Percentiles rank a stretch among this genome's conserved stretches.
Conservation (phyloP, 2,329 filamentous ascomycete species). For the Aspergillus phoenicis region DNA sequence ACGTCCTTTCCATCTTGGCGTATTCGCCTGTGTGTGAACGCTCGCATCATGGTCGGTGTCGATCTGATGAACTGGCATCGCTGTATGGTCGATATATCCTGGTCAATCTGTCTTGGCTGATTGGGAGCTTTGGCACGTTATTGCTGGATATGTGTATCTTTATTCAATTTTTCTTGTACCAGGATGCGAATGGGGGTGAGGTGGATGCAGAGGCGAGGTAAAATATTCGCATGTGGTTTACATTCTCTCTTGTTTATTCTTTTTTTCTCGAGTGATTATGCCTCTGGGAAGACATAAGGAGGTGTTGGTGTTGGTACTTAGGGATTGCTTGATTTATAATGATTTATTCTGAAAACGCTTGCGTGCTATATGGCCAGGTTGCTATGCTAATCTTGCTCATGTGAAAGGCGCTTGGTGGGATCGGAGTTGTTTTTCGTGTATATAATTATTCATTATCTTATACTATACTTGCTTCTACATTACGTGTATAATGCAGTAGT, state of each 20-base stretch:
- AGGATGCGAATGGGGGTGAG: slow-evolving; percentile 37
- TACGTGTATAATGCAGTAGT: too few relatives aligned
- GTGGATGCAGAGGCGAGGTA: slow-evolving; percentile 12
- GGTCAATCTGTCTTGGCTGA: slow-evolving; percentile 87
- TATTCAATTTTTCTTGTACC: slow-evolving; percentile 87
- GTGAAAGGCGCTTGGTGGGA: too few relatives aligned
- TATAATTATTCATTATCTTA: too few relatives aligned
- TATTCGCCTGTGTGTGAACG: slow-evolving; percentile 72
- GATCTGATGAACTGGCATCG: slow-evolving; percentile 62
- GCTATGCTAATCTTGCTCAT: too few relatives aligned
- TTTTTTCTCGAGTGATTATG: neutral
- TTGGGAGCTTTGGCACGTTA: slow-evolving; percentile 85
- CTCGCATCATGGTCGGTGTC: slow-evolving; percentile 52
- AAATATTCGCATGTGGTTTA: neutral
- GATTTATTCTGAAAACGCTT: too few relatives aligned
- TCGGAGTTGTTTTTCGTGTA: too few relatives aligned
- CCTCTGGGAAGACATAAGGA: too few relatives aligned
- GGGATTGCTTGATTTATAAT: too few relatives aligned
- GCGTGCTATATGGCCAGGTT: too few relatives aligned
- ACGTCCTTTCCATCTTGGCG: slow-evolving; percentile 87
- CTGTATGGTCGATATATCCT: slow-evolving; percentile 82
- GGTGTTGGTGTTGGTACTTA: too few relatives aligned
- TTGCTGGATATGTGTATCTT: slow-evolving; percentile 85
- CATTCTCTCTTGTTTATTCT: neutral
- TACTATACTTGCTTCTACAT: too few relatives aligned